Evolutionary conservation across 345 rosid genomes (phyloP), one percentile per base, ranked within the genome.

Genomic region (Salix koriyanagi): DNA sequence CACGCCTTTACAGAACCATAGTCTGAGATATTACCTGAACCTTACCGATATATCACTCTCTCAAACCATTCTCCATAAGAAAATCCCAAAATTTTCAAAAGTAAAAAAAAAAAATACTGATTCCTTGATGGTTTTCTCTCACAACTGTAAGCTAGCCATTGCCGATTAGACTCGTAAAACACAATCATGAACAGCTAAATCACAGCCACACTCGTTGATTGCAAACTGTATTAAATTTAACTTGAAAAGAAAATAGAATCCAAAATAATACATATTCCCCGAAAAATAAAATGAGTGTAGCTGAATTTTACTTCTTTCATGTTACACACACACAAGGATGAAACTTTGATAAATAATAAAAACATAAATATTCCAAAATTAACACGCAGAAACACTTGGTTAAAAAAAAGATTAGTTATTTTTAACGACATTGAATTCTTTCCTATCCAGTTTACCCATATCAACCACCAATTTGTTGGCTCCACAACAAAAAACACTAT

Each of bases 61-160:
- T 46, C 52, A 46, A 46, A 46, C 15, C 18, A 46, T 46, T 46
- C 52, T 46, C 52, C 52, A 46, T 46, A 46, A 46, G 14, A 46
- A 46, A 15, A 46, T 46, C 52, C 52, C 52, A 46, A 46, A 46
- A 1, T n/a, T 56, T 56, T 56, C 62, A n/a, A n/a, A n/a, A 46
- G 15, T 46, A 46, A 12, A 46, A 46, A 14, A 46, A 46, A 46
- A 13, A 48, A 46, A 46, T 46, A 46, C 50, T 14, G 14, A 46
- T 46, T 46, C 52, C 52, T 46, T 46, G 52, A 14, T 46, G 52
- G 32, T 13, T 62, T 61, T 61, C 25, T 7, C 30, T 32, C 44
- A 37, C n/a, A 54, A 67, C 65, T 36, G 39, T 16, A 75, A 68
- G 78, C 26, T 26, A n/a, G 66, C n/a, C 73, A 62, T 30, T 25